Conservation (phyloP, 2,329 filamentous ascomycete genomes). For the Aspergillus fumigatus region DNA sequence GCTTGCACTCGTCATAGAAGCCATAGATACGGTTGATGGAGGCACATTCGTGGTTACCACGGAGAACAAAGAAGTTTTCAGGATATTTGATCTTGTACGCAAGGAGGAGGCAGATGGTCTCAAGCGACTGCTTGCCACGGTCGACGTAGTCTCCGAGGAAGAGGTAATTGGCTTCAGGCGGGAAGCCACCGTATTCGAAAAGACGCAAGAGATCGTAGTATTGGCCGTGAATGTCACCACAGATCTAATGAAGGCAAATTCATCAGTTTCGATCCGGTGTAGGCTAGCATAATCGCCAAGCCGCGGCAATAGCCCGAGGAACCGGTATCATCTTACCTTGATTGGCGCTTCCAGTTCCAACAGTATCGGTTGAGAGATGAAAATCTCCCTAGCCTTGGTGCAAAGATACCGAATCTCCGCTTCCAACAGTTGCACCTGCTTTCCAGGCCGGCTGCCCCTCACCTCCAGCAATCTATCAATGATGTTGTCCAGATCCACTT, state of each 20-base stretch:
- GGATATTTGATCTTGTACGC: conserved; percentile 99
- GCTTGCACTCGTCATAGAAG: conserved; percentile 99
- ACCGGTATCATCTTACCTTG: conserved; percentile 63
- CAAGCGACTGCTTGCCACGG: conserved; percentile 96
- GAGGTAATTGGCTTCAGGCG: conserved; percentile 97
- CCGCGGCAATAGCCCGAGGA: not conserved
- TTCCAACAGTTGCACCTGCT: conserved; percentile 96
- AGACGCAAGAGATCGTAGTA: conserved; percentile 97
- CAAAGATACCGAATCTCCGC: conserved; percentile 95
- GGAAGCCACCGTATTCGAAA: conserved; percentile 98
- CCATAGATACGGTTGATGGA: conserved; percentile 99
- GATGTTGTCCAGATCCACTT: conserved; percentile 98
- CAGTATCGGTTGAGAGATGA: conserved; percentile 97
- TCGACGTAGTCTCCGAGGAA: conserved; percentile 99
- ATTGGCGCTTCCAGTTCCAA: conserved; percentile 97
- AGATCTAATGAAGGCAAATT: conserved; percentile 63
- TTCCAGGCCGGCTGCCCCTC: conserved; percentile 93
- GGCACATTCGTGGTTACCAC: conserved; percentile 98
- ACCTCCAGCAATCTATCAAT: conserved; percentile 98
- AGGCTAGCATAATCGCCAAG: not conserved
- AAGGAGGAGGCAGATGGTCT: conserved; percentile 94
- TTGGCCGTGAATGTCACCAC: conserved; percentile 97
- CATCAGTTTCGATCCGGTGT: conserved; percentile 11
- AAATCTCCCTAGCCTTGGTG: conserved; percentile 98
- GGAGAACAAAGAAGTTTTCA: conserved; percentile 98